Evolutionary conservation across 306 rosid species (phyloP).

Genomic region (Prosopis cineraria): DNA sequence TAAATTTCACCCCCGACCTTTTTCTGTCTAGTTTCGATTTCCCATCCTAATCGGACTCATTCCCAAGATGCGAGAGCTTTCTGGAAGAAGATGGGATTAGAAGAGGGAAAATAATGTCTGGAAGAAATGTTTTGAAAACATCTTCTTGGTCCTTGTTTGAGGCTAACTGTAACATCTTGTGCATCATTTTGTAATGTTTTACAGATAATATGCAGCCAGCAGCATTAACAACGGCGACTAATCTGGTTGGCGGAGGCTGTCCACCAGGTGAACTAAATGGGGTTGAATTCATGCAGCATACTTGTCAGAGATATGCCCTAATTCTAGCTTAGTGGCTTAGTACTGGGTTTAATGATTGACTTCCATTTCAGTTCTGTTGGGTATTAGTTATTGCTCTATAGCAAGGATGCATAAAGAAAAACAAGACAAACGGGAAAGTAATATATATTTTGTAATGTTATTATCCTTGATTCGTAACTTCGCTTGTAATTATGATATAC

Average conservation of each 20-base stretch:
- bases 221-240: constrained; percentile 31
- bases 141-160: neutral
- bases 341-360: neutral
- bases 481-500: constrained; percentile 26
- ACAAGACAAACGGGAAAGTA: neutral
- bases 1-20: neutral
- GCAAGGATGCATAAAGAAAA: neutral
- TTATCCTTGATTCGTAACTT: neutral
- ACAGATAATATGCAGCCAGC: constrained; percentile 36
- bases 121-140: neutral
- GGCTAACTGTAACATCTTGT: neutral
- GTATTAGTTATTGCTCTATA: neutral
- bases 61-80: neutral
- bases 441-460: neutral
- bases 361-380: neutral
- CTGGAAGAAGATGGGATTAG: neutral
- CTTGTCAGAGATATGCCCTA: neutral
- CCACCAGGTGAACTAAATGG: constrained; percentile 40
- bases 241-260: constrained; percentile 26
- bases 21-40: neutral
- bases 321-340: neutral
- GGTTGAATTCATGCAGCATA: constrained; percentile 7
- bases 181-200: constrained; percentile 27
- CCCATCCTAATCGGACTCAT: neutral
- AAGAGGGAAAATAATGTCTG: neutral